Percentiles rank a stretch among this genome's conserved stretches.
phyloP scores from a whole-genome alignment of 768 basidiomycete genomes.

The Kwoniella dejecticola region DNA sequence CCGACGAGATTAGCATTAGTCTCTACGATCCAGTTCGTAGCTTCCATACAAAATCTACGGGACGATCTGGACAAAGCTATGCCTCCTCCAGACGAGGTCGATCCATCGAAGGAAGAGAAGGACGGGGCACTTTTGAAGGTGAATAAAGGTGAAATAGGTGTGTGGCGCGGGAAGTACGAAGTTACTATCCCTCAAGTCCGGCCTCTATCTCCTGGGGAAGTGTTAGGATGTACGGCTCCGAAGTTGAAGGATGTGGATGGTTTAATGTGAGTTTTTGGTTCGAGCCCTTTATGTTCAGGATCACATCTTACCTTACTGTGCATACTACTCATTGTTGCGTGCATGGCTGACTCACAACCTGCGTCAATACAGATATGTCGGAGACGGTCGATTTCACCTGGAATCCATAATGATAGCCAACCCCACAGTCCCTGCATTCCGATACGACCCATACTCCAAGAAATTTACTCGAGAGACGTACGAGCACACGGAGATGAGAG shows the following conservation, averaged over 20 bases:
- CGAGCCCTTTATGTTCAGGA: too few relatives aligned
- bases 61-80: constrained; percentile 64
- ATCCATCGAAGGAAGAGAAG: constrained; percentile 18
- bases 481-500: constrained; percentile 83
- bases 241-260: constrained; percentile 77
- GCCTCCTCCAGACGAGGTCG: constrained; percentile 27
- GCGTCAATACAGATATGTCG: constrained; percentile 71
- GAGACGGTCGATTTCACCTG: constrained; percentile 96
- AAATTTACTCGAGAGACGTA: constrained; percentile 92
- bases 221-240: constrained; percentile 95
- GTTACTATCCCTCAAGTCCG: constrained; percentile 59
- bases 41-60: constrained; percentile 82
- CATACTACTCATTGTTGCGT: neutral
- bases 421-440: constrained; percentile 87
- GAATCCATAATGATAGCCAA: constrained; percentile 99
- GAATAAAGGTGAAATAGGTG: constrained; percentile 45
- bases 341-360: neutral
- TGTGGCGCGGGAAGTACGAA: constrained; percentile 56
- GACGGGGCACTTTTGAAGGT: constrained; percentile 35
- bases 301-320: too few relatives aligned
- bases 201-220: constrained; percentile 93
- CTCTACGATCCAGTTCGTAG: constrained; percentile 96
- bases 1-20: constrained; percentile 82
- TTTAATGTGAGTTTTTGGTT: constrained; percentile 79
- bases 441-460: constrained; percentile 98